These are phyloP conservation scores for Ustilago shanxiensis DNA, from an alignment of 1,284 basidiomycete genomes.

Conservation along the genomic window DNA sequence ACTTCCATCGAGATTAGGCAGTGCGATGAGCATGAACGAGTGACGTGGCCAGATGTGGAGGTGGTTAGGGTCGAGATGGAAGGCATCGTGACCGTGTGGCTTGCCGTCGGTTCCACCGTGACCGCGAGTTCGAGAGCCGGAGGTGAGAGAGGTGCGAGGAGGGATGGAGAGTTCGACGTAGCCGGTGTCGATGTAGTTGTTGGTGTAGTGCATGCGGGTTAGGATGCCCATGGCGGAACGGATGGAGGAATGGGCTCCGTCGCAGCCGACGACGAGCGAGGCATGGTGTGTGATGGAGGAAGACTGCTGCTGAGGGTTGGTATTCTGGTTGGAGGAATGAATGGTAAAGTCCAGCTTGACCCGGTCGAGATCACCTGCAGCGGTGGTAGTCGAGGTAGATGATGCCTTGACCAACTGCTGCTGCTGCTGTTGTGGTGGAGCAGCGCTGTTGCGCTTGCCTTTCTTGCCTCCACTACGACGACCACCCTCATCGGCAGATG, in stretches of 20 bases:
- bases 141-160: slow-evolving; percentile 74
- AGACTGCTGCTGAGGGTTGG: slow-evolving; percentile 11
- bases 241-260: slow-evolving; percentile 54
- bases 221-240: slow-evolving; percentile 73
- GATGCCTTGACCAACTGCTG: slow-evolving; percentile 5
- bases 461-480: slow-evolving; percentile 4
- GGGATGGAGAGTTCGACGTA: slow-evolving; percentile 97
- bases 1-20: slow-evolving; percentile 77
- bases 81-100: slow-evolving; percentile 71
- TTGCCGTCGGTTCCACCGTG: slow-evolving; percentile 38
- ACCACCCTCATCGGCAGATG: slow-evolving; percentile 12
- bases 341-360: slow-evolving; percentile 43
- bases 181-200: slow-evolving; percentile 93
- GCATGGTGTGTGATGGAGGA: slow-evolving; percentile 25
- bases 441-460: neutral
- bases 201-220: slow-evolving; percentile 81
- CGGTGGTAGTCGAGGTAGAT: neutral
- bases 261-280: slow-evolving; percentile 58
- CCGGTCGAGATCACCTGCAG: slow-evolving; percentile 6
- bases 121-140: slow-evolving; percentile 74
- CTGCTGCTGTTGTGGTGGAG: slow-evolving; percentile 6
- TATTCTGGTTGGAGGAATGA: slow-evolving; percentile 14
- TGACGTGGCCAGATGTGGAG: slow-evolving; percentile 99
- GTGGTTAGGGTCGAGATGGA: slow-evolving; percentile 90
- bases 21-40: slow-evolving; percentile 97